Conservation (phyloP, 345 rosid species). For the Noccaea caerulescens region DNA sequence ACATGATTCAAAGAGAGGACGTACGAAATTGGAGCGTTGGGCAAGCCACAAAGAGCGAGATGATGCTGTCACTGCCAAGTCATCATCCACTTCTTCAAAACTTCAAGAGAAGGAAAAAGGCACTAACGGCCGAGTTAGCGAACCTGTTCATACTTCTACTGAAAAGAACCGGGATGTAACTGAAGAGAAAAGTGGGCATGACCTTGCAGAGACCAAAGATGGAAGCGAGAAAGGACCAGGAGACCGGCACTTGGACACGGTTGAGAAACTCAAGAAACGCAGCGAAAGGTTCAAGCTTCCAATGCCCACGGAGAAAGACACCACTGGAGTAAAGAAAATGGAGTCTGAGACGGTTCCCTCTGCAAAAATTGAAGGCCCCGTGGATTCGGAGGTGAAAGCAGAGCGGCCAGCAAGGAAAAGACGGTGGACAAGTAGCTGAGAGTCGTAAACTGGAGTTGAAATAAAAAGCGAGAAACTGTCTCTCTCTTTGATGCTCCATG, state of each 20-base stretch:
- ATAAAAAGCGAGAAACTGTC: constrained; percentile 28
- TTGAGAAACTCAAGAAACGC: constrained; percentile 96
- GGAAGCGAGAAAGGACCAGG: constrained; percentile 56
- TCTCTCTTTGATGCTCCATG: constrained; percentile 26
- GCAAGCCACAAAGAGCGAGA: constrained; percentile 91
- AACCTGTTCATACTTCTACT: constrained; percentile 46
- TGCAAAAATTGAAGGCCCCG: constrained; percentile 57
- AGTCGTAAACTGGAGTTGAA: constrained; percentile 26
- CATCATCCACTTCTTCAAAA: constrained; percentile 63
- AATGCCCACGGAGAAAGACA: constrained; percentile 79
- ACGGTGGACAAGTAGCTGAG: constrained; percentile 78
- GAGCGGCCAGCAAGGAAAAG: constrained; percentile 93
- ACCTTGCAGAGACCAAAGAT: constrained; percentile 59
- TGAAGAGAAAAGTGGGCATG: constrained; percentile 55
- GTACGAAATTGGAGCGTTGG: constrained; percentile 94
- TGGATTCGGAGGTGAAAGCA: constrained; percentile 72
- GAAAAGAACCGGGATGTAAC: constrained; percentile 48
- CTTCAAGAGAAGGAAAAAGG: constrained; percentile 59
- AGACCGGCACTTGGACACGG: constrained; percentile 82
- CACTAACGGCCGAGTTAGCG: constrained; percentile 49
- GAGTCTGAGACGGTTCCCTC: constrained; percentile 64
- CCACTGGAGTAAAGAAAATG: constrained; percentile 55
- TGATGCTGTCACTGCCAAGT: constrained; percentile 54
- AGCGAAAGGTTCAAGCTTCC: constrained; percentile 99
- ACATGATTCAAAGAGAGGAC: constrained; percentile 77